Conservation (phyloP, 257 asterid genomes). For the Ocimum tenuiflorum region DNA sequence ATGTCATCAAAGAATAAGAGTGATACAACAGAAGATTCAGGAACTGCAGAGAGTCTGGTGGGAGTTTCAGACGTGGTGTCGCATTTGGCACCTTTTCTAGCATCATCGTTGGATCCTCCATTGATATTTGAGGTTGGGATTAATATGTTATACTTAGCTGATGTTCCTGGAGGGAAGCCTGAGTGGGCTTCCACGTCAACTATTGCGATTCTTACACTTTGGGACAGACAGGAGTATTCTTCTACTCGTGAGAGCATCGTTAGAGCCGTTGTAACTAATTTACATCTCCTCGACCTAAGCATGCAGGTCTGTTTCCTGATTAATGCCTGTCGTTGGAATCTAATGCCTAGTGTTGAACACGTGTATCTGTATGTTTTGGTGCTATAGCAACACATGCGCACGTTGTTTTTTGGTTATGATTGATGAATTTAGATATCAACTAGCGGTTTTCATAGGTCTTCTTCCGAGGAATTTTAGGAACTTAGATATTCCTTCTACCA, state of each 20-base stretch:
- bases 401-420: neutral
- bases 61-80: conserved; percentile 91
- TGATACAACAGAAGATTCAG: conserved; percentile 29
- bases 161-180: conserved; percentile 97
- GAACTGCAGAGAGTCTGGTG: conserved; percentile 63
- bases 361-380: neutral
- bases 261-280: conserved; percentile 80
- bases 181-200: conserved; percentile 95
- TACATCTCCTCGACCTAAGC: conserved; percentile 92
- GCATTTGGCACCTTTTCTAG: conserved; percentile 82
- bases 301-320: conserved; percentile 63
- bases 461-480: neutral
- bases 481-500: neutral
- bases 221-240: conserved; percentile 95
- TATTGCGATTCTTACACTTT: conserved; percentile 91
- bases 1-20: conserved; percentile 45
- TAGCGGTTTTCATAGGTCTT: no score
- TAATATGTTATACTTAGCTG: conserved; percentile 92
- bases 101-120: conserved; percentile 86
- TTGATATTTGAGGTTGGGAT: conserved; percentile 91
- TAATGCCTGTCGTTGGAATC: conserved; percentile 4
- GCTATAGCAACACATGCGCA: neutral
- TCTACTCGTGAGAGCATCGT: conserved; percentile 94
- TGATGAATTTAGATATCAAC: neutral
- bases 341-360: neutral